phyloP scores from a whole-genome alignment of 2,329 filamentous ascomycete genomes.

The Aspergillus bombycis region DNA sequence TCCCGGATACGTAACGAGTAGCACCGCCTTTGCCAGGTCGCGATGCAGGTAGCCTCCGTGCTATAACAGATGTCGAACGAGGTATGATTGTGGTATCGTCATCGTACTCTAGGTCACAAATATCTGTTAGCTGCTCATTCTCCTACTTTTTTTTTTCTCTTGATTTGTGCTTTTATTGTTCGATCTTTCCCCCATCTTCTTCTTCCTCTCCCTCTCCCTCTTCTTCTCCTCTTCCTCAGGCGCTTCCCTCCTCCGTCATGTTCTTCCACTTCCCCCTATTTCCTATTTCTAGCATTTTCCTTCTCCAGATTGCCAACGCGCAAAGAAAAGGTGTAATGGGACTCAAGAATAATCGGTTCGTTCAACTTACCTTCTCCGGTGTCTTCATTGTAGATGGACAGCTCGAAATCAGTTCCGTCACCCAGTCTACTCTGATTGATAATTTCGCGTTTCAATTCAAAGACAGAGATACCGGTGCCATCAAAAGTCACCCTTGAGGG shows the following conservation, averaged over 20 bases:
- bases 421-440: conserved; percentile 92
- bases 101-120: conserved; percentile 73
- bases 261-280: background rate
- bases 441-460: conserved; percentile 98
- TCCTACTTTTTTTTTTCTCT: conserved; percentile 4
- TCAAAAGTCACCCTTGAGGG: conserved; percentile 94
- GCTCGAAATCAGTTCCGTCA: conserved; percentile 94
- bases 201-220: background rate
- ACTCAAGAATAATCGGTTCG: background rate
- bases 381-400: conserved; percentile 92
- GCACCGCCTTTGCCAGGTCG: conserved; percentile 88
- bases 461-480: conserved; percentile 95
- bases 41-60: conserved; percentile 78
- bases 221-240: background rate
- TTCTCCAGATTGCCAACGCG: background rate
- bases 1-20: conserved; percentile 92
- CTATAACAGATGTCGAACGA: conserved; percentile 90
- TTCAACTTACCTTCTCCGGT: conserved; percentile 75
- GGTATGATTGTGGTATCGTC: conserved; percentile 98
- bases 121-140: conserved; percentile 26
- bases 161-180: background rate
- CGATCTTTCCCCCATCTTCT: background rate
- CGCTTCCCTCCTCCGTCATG: background rate
- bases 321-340: background rate
- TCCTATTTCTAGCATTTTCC: background rate